Evolutionary conservation across 2,329 filamentous ascomycete genomes (phyloP).

Genomic region (Fusarium caatingaense): DNA sequence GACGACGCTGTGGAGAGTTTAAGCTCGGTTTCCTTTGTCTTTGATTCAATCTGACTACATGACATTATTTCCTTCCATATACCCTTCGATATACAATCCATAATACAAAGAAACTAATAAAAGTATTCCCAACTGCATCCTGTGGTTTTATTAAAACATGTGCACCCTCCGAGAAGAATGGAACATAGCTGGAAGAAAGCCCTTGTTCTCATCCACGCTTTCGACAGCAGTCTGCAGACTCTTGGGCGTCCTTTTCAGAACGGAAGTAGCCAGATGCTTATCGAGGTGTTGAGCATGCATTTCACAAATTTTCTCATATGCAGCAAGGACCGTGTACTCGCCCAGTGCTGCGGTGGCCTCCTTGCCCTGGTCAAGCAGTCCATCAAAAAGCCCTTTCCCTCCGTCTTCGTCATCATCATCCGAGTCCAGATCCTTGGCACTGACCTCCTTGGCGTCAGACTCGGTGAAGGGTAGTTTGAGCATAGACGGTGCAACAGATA

Average conservation of each 20-base stretch:
- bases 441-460: neutral
- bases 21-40: neutral
- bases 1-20: too few relatives aligned
- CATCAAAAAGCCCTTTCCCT: neutral
- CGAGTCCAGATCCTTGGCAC: neutral
- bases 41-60: neutral
- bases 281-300: constrained; percentile 5
- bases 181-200: constrained; percentile 4
- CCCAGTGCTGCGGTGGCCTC: constrained; percentile 3
- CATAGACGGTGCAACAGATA: neutral
- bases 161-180: constrained; percentile 4
- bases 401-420: neutral
- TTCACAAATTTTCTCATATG: neutral
- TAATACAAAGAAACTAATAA: neutral
- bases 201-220: constrained; percentile 9
- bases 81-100: neutral
- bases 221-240: constrained; percentile 5
- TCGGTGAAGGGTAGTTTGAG: neutral
- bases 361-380: constrained; percentile 4
- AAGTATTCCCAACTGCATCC: fast-evolving
- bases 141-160: neutral
- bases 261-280: constrained; percentile 1
- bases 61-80: neutral
- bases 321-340: neutral
- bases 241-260: neutral